Conservation (phyloP, 768 basidiomycete genomes). For the Trametes meyenii region DNA sequence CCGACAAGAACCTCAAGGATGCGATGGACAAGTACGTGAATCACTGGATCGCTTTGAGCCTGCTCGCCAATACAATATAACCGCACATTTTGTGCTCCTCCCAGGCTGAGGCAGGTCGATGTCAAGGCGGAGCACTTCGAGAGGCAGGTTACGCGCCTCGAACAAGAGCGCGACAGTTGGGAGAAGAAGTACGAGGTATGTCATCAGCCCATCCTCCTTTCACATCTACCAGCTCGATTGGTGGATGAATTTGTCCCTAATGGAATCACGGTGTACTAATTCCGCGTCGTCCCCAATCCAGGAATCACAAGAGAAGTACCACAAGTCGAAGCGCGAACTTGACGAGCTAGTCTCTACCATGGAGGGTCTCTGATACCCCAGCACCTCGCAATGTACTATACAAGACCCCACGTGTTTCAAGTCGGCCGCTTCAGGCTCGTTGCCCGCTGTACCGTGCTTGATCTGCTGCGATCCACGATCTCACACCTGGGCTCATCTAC, state of each 20-base stretch:
- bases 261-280: conserved; percentile 14
- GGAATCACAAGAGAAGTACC: conserved; percentile 75
- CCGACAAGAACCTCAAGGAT: conserved; percentile 97
- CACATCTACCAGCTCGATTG: not conserved
- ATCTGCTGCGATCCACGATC: conserved; percentile 18
- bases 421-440: not conserved
- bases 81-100: conserved; percentile 7
- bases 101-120: conserved; percentile 91
- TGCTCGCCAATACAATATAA: not conserved
- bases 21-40: conserved; percentile 91
- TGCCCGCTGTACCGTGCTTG: not conserved
- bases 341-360: conserved; percentile 80
- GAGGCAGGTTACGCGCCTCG: conserved; percentile 81
- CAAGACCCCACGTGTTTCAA: conserved; percentile 3
- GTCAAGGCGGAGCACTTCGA: conserved; percentile 99
- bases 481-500: conserved; percentile 15
- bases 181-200: conserved; percentile 94
- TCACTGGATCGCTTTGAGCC: not conserved
- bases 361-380: conserved; percentile 46
- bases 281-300: conserved; percentile 34
- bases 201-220: conserved; percentile 3
- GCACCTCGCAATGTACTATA: conserved; percentile 16
- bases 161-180: conserved; percentile 91
- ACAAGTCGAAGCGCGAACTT: conserved; percentile 74
- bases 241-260: not conserved